A percentile compares a stretch with the other conserved stretches of the same genome.
These are phyloP conservation scores for Protea cynaroides DNA, from an alignment of 164 flowering plant species.

Conservation along the genomic window DNA sequence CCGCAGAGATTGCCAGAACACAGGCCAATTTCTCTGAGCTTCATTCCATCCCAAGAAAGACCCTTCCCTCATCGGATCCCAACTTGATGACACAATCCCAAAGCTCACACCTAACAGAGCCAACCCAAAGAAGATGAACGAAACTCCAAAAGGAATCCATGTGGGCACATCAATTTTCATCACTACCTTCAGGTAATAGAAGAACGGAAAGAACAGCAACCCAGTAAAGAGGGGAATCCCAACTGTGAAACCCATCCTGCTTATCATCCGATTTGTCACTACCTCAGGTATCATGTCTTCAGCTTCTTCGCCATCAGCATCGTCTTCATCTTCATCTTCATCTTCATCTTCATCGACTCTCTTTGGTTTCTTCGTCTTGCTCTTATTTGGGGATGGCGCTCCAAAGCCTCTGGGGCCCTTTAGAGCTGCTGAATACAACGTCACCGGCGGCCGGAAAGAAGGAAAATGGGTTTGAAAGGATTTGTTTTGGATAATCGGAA, in stretches of 20 bases:
- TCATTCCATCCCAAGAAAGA: conserved; percentile 90
- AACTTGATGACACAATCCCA: conserved; percentile 92
- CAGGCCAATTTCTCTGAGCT: conserved; percentile 94
- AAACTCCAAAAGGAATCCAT: conserved; percentile 84
- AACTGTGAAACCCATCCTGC: conserved; percentile 69
- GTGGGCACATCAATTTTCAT: conserved; percentile 84
- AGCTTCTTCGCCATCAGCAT: conserved; percentile 37
- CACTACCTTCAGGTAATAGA: conserved; percentile 80
- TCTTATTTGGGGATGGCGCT: conserved; percentile 37
- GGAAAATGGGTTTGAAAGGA: conserved; percentile 2
- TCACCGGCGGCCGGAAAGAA: neutral
- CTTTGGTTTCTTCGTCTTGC: conserved; percentile 28
- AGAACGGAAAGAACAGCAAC: conserved; percentile 80
- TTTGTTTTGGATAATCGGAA: conserved; percentile 4
- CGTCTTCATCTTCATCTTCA: conserved; percentile 35
- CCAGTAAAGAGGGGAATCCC: conserved; percentile 79
- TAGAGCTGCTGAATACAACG: conserved; percentile 34
- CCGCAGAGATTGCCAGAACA: conserved; percentile 82
- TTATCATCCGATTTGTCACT: conserved; percentile 87
- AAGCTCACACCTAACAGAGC: conserved; percentile 90
- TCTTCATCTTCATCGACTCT: conserved; percentile 23
- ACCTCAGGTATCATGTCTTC: conserved; percentile 76
- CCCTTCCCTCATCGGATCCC: conserved; percentile 90
- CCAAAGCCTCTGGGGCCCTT: conserved; percentile 76
- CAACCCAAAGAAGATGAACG: conserved; percentile 87